phyloP scores from a whole-genome alignment of 2,329 filamentous ascomycete genomes.

The Fonsecaea erecta region DNA sequence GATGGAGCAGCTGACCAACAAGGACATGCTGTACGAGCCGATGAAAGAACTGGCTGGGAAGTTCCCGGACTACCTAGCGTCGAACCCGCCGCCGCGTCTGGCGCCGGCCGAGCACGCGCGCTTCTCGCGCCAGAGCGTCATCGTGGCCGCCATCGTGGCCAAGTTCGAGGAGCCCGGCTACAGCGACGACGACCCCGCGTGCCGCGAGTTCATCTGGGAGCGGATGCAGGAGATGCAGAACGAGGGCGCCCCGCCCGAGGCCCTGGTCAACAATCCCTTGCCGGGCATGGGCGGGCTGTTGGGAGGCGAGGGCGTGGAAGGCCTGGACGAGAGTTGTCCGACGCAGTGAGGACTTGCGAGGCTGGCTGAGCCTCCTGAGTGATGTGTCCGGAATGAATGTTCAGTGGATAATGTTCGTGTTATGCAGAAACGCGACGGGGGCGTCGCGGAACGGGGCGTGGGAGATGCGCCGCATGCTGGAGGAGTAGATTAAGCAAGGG shows the following conservation, averaged over 20 bases:
- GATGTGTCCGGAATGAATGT: no score
- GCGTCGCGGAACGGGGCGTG: not conserved
- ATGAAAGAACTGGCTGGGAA: constrained; percentile 97
- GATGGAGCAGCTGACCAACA: constrained; percentile 99
- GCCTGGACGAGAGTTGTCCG: constrained; percentile 63
- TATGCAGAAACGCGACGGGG: no score
- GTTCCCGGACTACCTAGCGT: constrained; percentile 88
- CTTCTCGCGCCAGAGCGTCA: constrained; percentile 77
- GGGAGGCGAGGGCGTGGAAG: constrained; percentile 64
- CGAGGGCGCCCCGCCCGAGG: constrained; percentile 84
- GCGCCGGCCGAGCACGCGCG: constrained; percentile 72
- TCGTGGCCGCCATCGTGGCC: constrained; percentile 83
- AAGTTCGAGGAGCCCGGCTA: constrained; percentile 86
- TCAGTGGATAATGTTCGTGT: no score
- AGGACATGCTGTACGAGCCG: constrained; percentile 96
- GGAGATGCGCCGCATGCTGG: no score
- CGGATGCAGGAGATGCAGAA: constrained; percentile 99
- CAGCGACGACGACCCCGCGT: constrained; percentile 76
- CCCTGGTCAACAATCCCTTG: constrained; percentile 67
- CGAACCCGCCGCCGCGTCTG: constrained; percentile 47
- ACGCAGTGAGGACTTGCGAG: constrained; percentile 55
- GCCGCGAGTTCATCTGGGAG: constrained; percentile 92
- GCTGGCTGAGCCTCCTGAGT: not conserved
- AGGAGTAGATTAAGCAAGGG: no score
- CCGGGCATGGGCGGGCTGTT: constrained; percentile 69